Percentiles rank a stretch among this genome's conserved stretches.
phyloP scores from a whole-genome alignment of 768 basidiomycete genomes.

The Phylloporus rhodoxanthus region DNA sequence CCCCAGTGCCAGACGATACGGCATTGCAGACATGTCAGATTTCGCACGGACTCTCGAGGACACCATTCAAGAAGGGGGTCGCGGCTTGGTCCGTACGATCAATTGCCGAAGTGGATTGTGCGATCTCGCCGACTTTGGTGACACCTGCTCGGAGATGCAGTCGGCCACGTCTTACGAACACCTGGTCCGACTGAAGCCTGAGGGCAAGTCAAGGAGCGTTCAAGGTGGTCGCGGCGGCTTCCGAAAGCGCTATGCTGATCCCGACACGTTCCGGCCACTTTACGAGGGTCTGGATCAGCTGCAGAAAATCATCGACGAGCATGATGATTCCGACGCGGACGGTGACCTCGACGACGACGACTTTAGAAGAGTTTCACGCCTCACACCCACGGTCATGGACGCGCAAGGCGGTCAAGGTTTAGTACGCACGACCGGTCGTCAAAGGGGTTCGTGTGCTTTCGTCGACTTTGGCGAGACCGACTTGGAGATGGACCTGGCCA shows the following conservation, averaged over 20 bases:
- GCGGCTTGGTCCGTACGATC: not conserved
- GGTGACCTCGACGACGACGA: too few relatives aligned
- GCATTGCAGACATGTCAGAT: constrained; percentile 7
- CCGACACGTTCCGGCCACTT: not conserved
- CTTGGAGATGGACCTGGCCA: not conserved
- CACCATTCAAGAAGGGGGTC: not conserved
- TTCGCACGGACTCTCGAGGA: not conserved
- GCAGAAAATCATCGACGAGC: constrained; percentile 6
- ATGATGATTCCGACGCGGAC: constrained; percentile 1
- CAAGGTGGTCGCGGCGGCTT: not conserved
- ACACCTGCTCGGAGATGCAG: not conserved
- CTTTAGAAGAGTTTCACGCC: too few relatives aligned
- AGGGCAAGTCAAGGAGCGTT: not conserved
- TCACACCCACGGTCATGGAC: not conserved
- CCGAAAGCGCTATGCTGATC: not conserved
- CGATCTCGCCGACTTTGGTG: not conserved
- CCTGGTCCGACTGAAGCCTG: not conserved
- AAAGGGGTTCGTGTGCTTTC: not conserved
- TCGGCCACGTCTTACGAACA: not conserved
- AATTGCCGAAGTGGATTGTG: not conserved
- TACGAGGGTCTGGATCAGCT: constrained; percentile 6
- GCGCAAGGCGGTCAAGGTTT: not conserved
- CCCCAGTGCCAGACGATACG: constrained; percentile 7
- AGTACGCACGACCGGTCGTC: not conserved
- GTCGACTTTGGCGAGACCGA: not conserved